Conservation (phyloP, 2,329 filamentous ascomycete species). For the Elsinoe fawcettii region DNA sequence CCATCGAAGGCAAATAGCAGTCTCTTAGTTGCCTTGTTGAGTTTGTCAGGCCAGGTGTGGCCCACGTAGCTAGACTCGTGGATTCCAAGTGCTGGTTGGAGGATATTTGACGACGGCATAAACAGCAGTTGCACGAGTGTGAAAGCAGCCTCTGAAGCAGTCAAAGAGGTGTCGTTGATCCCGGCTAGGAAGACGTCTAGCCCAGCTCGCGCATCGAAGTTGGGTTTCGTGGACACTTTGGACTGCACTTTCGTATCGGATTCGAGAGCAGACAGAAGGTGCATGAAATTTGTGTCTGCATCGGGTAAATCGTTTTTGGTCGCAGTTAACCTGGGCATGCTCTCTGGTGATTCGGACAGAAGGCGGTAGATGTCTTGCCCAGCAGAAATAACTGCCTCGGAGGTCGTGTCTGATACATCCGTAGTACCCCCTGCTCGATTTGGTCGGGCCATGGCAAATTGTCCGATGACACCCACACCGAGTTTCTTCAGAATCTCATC, state of each 20-base stretch:
- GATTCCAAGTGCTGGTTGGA: constrained; percentile 17
- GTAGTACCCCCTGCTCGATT: neutral
- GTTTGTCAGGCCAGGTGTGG: constrained; percentile 47
- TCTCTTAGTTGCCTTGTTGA: constrained; percentile 49
- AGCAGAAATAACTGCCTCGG: constrained; percentile 38
- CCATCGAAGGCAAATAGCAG: constrained; percentile 49
- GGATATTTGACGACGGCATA: constrained; percentile 30
- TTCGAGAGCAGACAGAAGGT: constrained; percentile 4
- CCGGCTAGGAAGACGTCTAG: constrained; percentile 35
- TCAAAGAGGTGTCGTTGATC: constrained; percentile 42
- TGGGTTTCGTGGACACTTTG: constrained; percentile 19
- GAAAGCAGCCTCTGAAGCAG: constrained; percentile 46
- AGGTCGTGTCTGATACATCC: constrained; percentile 6
- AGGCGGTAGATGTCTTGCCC: neutral
- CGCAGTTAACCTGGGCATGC: constrained; percentile 45
- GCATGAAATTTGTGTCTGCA: constrained; percentile 36
- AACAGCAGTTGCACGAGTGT: constrained; percentile 48
- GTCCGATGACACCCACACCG: constrained; percentile 1
- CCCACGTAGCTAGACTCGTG: constrained; percentile 43
- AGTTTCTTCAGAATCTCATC: constrained; percentile 9
- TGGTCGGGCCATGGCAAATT: neutral
- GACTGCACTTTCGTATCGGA: constrained; percentile 16
- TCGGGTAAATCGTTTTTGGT: constrained; percentile 46
- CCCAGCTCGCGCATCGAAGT: constrained; percentile 24
- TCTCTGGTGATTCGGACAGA: constrained; percentile 23